Conservation (phyloP, 805 yeast species). For the Sporopachydermia lactativora region DNA sequence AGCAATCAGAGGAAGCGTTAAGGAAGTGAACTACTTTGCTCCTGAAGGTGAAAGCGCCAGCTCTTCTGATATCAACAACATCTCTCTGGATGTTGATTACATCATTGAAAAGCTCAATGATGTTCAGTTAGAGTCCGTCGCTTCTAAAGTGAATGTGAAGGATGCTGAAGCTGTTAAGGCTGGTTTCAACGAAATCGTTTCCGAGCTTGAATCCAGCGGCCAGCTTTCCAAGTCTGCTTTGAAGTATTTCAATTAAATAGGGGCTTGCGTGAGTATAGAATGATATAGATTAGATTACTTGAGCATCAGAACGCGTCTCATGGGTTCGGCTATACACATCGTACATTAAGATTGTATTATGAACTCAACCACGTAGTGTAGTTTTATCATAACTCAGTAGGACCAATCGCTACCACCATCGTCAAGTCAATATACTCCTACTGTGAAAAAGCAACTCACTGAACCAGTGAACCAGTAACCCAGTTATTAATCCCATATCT, state of each 20-base stretch:
- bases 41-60: conserved; percentile 61
- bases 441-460: too few species aligned
- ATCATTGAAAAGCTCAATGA: conserved; percentile 76
- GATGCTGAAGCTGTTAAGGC: conserved; percentile 46
- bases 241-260: conserved; percentile 30
- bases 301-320: too few species aligned
- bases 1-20: conserved; percentile 64
- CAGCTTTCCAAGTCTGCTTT: conserved; percentile 37
- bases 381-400: too few species aligned
- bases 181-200: conserved; percentile 40
- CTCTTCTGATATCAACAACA: conserved; percentile 37
- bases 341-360: too few species aligned
- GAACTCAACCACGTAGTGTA: too few species aligned
- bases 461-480: too few species aligned
- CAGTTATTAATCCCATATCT: too few species aligned
- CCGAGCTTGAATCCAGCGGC: conserved; percentile 38
- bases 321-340: too few species aligned
- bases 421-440: too few species aligned
- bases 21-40: conserved; percentile 66
- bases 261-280: not conserved
- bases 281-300: too few species aligned
- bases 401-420: too few species aligned
- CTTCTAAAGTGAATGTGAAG: conserved; percentile 42
- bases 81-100: conserved; percentile 53
- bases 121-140: conserved; percentile 58